Percentiles rank a stretch among this genome's conserved stretches.
Evolutionary conservation across 2,329 filamentous ascomycete species (phyloP).

Genomic region (Akanthomyces muscarius): DNA sequence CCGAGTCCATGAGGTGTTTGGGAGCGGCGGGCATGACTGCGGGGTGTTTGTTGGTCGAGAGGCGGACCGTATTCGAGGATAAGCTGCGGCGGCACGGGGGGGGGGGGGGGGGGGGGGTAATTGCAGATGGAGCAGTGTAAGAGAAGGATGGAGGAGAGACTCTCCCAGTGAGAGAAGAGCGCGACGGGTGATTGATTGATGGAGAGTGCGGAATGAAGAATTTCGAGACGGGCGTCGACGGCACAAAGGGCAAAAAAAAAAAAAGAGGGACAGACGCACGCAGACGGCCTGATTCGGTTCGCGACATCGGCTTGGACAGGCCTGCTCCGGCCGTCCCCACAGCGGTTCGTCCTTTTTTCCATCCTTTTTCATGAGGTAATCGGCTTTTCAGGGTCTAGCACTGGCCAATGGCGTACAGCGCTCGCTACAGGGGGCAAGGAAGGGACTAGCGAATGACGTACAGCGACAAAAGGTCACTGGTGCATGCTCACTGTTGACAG

Average conservation of each 20-base stretch:
- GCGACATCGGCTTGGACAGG: constrained; percentile 10
- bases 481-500: too few species aligned
- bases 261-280: constrained; percentile 2
- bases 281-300: background rate
- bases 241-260: background rate
- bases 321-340: constrained; percentile 14
- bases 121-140: background rate
- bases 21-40: constrained; percentile 7
- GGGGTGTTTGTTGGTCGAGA: background rate
- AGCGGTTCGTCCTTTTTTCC: background rate
- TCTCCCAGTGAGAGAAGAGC: background rate
- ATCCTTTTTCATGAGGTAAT: background rate
- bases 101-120: too few species aligned
- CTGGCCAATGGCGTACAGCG: too few species aligned
- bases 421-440: too few species aligned
- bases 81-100: too few species aligned
- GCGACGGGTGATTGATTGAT: background rate
- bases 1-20: constrained; percentile 21
- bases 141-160: too few species aligned
- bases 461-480: too few species aligned
- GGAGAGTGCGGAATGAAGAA: constrained; percentile 14
- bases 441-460: too few species aligned
- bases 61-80: too few species aligned
- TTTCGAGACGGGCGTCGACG: background rate
- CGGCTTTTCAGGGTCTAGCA: background rate